These are phyloP conservation scores for Penicillium sp. DNA, from an alignment of 2,329 filamentous ascomycete genomes.

Conservation along the genomic window DNA sequence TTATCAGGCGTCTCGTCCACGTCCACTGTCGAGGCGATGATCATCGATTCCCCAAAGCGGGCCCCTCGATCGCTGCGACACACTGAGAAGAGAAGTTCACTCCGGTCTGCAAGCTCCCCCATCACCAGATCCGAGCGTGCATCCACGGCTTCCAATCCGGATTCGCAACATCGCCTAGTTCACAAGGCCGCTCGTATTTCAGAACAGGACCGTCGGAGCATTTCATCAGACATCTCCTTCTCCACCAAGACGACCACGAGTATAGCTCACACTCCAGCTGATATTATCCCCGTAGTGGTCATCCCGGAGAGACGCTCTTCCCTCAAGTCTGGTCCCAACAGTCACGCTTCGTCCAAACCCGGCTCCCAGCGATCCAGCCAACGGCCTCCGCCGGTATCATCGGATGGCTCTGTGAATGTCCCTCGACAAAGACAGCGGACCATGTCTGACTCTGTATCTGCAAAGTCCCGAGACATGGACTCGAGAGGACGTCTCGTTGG, in stretches of 20 bases:
- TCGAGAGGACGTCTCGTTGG: slow-evolving; percentile 37
- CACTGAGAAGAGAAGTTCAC: slow-evolving; percentile 59
- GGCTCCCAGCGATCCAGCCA: slow-evolving; percentile 47
- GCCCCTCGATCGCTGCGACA: slow-evolving; percentile 58
- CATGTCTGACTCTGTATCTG: slow-evolving; percentile 48
- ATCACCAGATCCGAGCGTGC: slow-evolving; percentile 52
- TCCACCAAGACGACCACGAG: slow-evolving; percentile 42
- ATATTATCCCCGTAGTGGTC: slow-evolving; percentile 55
- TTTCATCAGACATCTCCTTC: slow-evolving; percentile 50
- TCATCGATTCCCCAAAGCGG: slow-evolving; percentile 58
- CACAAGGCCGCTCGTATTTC: slow-evolving; percentile 59
- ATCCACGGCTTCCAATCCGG: slow-evolving; percentile 51
- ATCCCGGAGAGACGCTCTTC: slow-evolving; percentile 56
- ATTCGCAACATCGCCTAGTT: slow-evolving; percentile 56
- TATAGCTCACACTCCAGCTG: slow-evolving; percentile 39
- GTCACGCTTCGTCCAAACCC: slow-evolving; percentile 45
- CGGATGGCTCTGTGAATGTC: slow-evolving; percentile 42
- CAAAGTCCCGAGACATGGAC: slow-evolving; percentile 33
- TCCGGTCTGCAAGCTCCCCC: slow-evolving; percentile 56
- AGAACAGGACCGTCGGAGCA: slow-evolving; percentile 53
- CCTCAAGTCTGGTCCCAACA: slow-evolving; percentile 47
- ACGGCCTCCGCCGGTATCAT: slow-evolving; percentile 45
- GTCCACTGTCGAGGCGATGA: slow-evolving; percentile 63
- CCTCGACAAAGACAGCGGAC: slow-evolving; percentile 45
- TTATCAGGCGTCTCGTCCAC: slow-evolving; percentile 59